phyloP scores from a whole-genome alignment of 176 grass and related monocot species.

The Puccinellia tenuiflora region DNA sequence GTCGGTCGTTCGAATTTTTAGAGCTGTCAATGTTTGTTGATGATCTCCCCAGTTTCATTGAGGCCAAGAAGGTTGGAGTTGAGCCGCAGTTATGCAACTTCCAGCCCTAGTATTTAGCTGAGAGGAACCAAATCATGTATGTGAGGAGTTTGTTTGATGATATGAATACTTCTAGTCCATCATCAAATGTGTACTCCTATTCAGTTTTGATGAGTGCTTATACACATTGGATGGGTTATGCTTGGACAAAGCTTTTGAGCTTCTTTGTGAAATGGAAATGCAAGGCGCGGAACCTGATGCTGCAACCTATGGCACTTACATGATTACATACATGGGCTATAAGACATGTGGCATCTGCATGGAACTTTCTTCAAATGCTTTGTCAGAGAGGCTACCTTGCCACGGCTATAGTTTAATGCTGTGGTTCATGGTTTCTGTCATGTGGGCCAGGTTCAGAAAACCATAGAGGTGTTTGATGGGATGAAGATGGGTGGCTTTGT shows the following conservation, averaged over 20 bases:
- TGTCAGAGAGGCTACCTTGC: conserved; percentile 27
- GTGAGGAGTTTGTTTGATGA: conserved; percentile 57
- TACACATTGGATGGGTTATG: conserved; percentile 37
- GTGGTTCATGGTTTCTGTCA: conserved; percentile 68
- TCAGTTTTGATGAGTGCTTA: conserved; percentile 58
- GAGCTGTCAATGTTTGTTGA: conserved; percentile 47
- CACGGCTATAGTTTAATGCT: no score
- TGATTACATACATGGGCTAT: conserved; percentile 46
- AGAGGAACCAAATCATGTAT: conserved; percentile 34
- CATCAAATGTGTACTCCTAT: conserved; percentile 60
- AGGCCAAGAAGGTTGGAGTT: conserved; percentile 50
- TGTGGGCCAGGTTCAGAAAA: conserved; percentile 33
- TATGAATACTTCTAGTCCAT: conserved; percentile 50
- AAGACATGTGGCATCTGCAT: conserved; percentile 39
- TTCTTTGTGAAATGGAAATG: conserved; percentile 53
- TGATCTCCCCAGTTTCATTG: conserved; percentile 41
- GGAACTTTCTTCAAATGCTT: conserved; percentile 45
- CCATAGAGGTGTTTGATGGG: conserved; percentile 40
- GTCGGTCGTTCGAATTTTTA: conserved; percentile 37
- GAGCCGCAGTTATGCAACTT: conserved; percentile 56
- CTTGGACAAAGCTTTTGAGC: conserved; percentile 48
- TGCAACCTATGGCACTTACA: conserved; percentile 45
- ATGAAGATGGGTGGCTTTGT: conserved; percentile 37
- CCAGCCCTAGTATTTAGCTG: conserved; percentile 54
- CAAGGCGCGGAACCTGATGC: conserved; percentile 43